Conservation (phyloP, 257 asterid species). For the Striga asiatica region DNA sequence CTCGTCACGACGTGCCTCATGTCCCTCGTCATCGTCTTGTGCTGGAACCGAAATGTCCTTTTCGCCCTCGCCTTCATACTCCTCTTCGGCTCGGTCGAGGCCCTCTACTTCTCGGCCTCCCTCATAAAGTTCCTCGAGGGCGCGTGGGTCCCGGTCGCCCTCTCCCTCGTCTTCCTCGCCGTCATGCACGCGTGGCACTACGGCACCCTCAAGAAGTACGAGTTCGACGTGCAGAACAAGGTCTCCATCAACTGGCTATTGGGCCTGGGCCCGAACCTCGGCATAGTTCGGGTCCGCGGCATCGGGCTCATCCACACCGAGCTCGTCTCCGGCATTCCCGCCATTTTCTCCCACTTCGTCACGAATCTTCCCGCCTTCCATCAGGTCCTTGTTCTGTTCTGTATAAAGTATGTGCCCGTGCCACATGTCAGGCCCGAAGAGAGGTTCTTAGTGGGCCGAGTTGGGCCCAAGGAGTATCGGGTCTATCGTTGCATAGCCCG, state of each 20-base stretch:
- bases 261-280: constrained; percentile 66
- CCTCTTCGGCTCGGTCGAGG: constrained; percentile 89
- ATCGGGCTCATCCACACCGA: constrained; percentile 92
- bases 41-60: constrained; percentile 62
- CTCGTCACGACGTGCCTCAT: constrained; percentile 87
- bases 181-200: constrained; percentile 84
- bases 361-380: constrained; percentile 95
- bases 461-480: constrained; percentile 69
- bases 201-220: constrained; percentile 72
- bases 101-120: constrained; percentile 91
- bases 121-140: constrained; percentile 91
- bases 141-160: constrained; percentile 88
- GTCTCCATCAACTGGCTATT: constrained; percentile 86
- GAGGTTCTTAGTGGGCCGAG: constrained; percentile 74
- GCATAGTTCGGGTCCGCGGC: constrained; percentile 79
- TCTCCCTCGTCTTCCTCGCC: constrained; percentile 54
- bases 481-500: constrained; percentile 84
- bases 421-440: constrained; percentile 93
- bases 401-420: constrained; percentile 78
- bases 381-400: constrained; percentile 68
- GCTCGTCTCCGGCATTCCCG: constrained; percentile 89
- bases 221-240: constrained; percentile 79
- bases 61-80: constrained; percentile 58
- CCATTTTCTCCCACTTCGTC: constrained; percentile 79
- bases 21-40: constrained; percentile 81